These are phyloP conservation scores for Fomitopsis schrenkii DNA, from an alignment of 1,284 basidiomycete species.

Conservation along the genomic window DNA sequence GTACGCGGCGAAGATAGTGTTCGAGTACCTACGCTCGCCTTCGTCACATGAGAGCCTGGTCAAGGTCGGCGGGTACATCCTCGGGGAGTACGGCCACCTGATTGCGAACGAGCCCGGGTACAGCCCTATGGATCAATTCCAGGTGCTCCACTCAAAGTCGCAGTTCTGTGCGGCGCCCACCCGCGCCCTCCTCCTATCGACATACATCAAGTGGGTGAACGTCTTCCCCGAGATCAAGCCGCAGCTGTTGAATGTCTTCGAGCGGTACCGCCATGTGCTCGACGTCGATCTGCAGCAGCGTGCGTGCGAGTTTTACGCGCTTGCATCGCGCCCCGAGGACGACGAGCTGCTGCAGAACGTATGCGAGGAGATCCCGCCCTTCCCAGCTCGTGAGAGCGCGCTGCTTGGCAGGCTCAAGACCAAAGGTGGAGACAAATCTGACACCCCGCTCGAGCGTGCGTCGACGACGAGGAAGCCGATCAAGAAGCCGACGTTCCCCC, in stretches of 20 bases:
- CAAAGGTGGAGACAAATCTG: slow-evolving; percentile 87
- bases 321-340: slow-evolving; percentile 78
- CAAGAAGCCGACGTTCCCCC: slow-evolving; percentile 33
- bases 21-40: slow-evolving; percentile 84
- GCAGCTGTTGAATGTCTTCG: slow-evolving; percentile 92
- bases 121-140: slow-evolving; percentile 94
- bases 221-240: slow-evolving; percentile 98
- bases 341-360: slow-evolving; percentile 92
- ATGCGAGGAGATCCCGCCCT: slow-evolving; percentile 99
- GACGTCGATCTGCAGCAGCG: slow-evolving; percentile 98
- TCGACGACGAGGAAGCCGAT: slow-evolving; percentile 48
- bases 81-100: slow-evolving; percentile 96
- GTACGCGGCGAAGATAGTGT: slow-evolving; percentile 94
- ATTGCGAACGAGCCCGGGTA: slow-evolving; percentile 94
- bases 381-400: slow-evolving; percentile 91
- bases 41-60: slow-evolving; percentile 97
- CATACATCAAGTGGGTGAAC: slow-evolving; percentile 99
- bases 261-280: slow-evolving; percentile 96
- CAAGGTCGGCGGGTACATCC: slow-evolving; percentile 95
- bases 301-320: slow-evolving; percentile 93
- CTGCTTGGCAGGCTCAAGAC: slow-evolving; percentile 83
- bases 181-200: slow-evolving; percentile 88
- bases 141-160: slow-evolving; percentile 91
- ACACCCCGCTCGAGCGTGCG: slow-evolving; percentile 77
- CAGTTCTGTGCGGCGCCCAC: slow-evolving; percentile 94